Evolutionary conservation across 2,329 filamentous ascomycete species (phyloP), one percentile per base, ranked within the genome.

Genomic region (Hypoxylon rubiginosum): DNA sequence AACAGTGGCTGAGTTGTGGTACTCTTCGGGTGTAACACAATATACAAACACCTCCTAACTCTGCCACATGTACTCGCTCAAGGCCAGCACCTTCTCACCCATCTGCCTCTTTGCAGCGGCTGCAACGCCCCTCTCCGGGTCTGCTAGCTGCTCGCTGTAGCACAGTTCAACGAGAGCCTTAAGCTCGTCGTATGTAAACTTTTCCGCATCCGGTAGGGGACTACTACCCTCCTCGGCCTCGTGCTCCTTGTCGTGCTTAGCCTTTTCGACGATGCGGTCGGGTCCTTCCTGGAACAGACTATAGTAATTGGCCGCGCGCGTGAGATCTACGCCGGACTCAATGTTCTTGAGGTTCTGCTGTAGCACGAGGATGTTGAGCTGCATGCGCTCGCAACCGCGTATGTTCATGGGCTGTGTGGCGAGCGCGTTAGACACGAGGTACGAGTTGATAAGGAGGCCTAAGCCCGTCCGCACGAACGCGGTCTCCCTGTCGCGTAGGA

Each of bases 281-380:
- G 89, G 82, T 0, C 91, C 91, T 48, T 82, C 80, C 46, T 86
- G 85, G 73, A 92, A 93, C 39, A 95, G 78, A 19, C 86, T 84
- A 74, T 90, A 94, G 80, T 91, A 95, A 63, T 87, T 85, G 19
- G 88, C 85, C 0, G 90, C 87, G 36, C 87, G 82, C 3, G 84
- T 83, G 28, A 95, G 82, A 61, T 87, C 85, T 2, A 92, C 90
- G 8, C 86, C 86, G 1, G 87, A 84, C 78, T 96, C 93, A 57
- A 99, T 90, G 71, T 97, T 97, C 82, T 97, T 97, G 59, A 99
- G 88, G 74, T 97, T 97, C 77, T 99, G 96, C 80, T 98, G 95
- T 55, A 99, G 83, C 43, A 99, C 96, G 24, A 97, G 86, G 52
- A 97, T 93, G 77, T 99, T 97, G 74, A 98, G 88, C 77, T 94